Conservation (phyloP, 345 rosid genomes). For the Eutrema yunnanense region DNA sequence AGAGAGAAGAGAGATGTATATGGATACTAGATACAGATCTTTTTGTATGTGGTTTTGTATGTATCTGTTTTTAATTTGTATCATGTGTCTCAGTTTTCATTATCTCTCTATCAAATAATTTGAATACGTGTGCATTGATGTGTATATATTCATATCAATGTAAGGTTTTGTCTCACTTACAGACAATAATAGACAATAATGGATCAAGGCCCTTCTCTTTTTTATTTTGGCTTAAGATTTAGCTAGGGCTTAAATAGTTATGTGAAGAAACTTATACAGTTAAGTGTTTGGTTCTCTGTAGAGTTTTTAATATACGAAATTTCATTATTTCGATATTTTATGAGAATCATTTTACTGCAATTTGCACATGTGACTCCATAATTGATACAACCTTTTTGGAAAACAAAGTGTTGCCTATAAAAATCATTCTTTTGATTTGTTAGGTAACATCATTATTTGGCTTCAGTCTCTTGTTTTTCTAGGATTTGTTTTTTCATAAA, state of each 20-base stretch:
- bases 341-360: not conserved
- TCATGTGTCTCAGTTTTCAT: constrained; percentile 12
- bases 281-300: not conserved
- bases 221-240: not conserved
- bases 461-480: not conserved
- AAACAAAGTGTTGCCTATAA: not conserved
- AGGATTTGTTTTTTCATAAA: not conserved
- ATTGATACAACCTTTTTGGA: constrained; percentile 13
- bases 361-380: constrained; percentile 25
- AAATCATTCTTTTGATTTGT: constrained; percentile 5
- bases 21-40: not conserved
- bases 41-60: constrained; percentile 14
- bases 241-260: not conserved
- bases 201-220: constrained; percentile 6
- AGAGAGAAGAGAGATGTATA: not conserved
- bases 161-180: constrained; percentile 30
- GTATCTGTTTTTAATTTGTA: constrained; percentile 14
- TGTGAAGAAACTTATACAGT: not conserved
- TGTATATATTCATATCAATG: constrained; percentile 1
- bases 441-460: constrained; percentile 1
- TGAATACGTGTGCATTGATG: constrained; percentile 18
- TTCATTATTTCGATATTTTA: constrained; percentile 4
- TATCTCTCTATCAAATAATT: constrained; percentile 18
- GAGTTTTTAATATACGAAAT: not conserved
- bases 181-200: constrained; percentile 22